Base-by-base conservation (phyloP, 192 early-diverging fungal species). In the Phlyctochytrium arcticum region DNA sequence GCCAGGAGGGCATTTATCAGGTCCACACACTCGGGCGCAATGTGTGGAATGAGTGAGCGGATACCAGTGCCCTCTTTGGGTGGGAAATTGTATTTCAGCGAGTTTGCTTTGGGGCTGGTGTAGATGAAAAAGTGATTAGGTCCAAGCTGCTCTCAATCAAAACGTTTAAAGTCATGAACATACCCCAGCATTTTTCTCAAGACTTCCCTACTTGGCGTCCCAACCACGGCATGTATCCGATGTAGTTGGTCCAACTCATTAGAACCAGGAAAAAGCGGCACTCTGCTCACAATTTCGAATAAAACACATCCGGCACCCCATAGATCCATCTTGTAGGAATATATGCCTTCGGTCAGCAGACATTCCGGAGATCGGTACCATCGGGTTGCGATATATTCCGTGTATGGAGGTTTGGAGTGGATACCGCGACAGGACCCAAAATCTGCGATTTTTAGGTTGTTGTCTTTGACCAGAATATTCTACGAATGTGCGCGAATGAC, bases 361-460 rank as follows among this genome's bases (percentile, higher is more conserved):
- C 83, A 85, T 60, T 86, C 84, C 24, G 84, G 84, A 0, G 82
- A 75, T n/a, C 84, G 70, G 57, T 86, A 86, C 84, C 84, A 86
- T 35, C 84, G 65, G 4, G 84, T 86, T 4, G 84, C 84, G 60
- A 86, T 86, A 73, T 86, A 86, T 61, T 85, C 82, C n/a, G 84
- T 86, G 67, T 80, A 86, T 26, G 84, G 84, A 31, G 66, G 83
- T 37, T 83, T 84, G 33, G 80, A 83, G 70, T 86, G 80, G 26
- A 85, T 83, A 26, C 82, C 84, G 30, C 82, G 71, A 61, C 84
- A 86, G 23, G 81, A 84, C 1, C 84, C 84, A 67, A 86, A 85
- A 65, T 86, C 84, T 44, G 82, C 82, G 9, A 86, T 69, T 62
- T 86, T 86, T 56, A 83, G 60, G 42, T 55, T 62, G 53, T 70